Evolutionary conservation across 164 flowering plant species (phyloP).

Genomic region (Piper betle): DNA sequence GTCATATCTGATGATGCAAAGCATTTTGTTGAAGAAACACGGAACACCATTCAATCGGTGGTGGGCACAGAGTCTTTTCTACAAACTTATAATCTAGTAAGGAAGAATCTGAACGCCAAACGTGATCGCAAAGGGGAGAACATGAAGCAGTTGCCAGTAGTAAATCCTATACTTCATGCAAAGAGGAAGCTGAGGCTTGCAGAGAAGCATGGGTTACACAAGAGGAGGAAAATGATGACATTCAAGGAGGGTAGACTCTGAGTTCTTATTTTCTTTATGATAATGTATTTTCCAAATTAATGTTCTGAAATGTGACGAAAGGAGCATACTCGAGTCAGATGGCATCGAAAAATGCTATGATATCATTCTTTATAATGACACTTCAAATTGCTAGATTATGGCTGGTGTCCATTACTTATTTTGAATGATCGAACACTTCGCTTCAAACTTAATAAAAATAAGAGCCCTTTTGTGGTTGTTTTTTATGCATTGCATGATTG

Average conservation of each 20-base stretch:
- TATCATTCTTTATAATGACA: too few species aligned
- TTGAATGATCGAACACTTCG: too few species aligned
- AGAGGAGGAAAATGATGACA: conserved; percentile 70
- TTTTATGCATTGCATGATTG: too few species aligned
- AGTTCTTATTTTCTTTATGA: too few species aligned
- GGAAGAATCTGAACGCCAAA: conserved; percentile 51
- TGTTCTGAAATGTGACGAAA: too few species aligned
- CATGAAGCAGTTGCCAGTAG: conserved; percentile 69
- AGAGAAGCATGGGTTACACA: conserved; percentile 53
- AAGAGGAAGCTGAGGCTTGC: conserved; percentile 68
- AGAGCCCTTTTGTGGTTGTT: too few species aligned
- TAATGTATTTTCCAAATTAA: too few species aligned
- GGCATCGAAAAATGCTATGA: too few species aligned
- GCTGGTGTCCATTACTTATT: too few species aligned
- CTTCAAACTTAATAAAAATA: too few species aligned
- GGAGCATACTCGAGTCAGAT: too few species aligned
- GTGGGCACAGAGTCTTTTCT: conserved; percentile 45
- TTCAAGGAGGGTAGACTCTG: conserved; percentile 58
- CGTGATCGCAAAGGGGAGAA: conserved; percentile 66
- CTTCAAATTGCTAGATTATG: too few species aligned
- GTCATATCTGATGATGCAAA: conserved; percentile 55
- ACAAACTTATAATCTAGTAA: conserved; percentile 35
- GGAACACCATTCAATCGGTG: conserved; percentile 24
- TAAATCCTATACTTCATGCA: conserved; percentile 66
- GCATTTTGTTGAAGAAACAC: conserved; percentile 56